Evolutionary conservation across 176 grass and related monocot species (phyloP).

Genomic region (Triticum monococcum): DNA sequence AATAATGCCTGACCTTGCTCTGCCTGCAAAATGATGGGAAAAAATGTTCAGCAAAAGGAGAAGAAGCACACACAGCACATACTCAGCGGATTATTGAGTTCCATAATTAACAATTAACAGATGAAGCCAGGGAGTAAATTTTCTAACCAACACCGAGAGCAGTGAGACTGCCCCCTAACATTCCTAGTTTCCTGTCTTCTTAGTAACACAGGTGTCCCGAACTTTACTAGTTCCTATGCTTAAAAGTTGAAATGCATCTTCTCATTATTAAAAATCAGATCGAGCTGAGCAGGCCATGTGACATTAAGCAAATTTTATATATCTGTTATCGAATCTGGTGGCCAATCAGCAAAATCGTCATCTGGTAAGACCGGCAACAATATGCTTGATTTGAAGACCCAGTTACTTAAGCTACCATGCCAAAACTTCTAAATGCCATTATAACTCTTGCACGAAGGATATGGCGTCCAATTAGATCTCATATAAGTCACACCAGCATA

Average conservation of each 20-base stretch:
- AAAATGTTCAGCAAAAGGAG: conserved; percentile 18
- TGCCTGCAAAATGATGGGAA: conserved; percentile 42
- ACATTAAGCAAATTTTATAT: background rate
- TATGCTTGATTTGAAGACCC: background rate
- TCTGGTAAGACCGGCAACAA: background rate
- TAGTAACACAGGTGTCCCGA: background rate
- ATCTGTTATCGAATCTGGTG: background rate
- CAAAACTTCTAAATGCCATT: background rate
- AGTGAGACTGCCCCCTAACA: background rate
- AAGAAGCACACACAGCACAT: background rate
- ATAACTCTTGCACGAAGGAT: background rate
- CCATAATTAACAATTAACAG: background rate
- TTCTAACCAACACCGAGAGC: background rate
- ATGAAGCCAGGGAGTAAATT: background rate
- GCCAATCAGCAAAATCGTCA: background rate
- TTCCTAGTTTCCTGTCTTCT: conserved; percentile 5
- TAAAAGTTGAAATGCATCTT: conserved; percentile 5
- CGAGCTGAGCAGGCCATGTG: background rate
- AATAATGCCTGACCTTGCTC: conserved; percentile 95
- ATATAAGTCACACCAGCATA: background rate
- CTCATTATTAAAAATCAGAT: background rate
- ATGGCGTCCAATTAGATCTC: background rate
- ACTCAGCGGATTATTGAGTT: background rate
- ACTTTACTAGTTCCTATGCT: background rate
- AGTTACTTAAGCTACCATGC: background rate